Conservation (phyloP, 768 basidiomycete genomes). For the Leccinum uliginosum region DNA sequence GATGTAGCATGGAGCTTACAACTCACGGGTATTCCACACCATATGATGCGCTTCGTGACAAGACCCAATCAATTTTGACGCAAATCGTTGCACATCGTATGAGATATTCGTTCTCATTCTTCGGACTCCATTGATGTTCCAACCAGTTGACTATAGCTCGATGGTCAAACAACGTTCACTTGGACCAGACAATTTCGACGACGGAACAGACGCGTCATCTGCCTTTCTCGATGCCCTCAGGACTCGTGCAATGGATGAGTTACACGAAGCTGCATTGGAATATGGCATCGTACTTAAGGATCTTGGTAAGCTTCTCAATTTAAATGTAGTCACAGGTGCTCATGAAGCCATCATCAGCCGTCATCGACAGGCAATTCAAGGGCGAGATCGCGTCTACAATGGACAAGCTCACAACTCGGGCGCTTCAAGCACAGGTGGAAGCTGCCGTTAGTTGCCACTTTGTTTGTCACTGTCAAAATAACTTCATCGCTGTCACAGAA, state of each 20-base stretch:
- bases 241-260: constrained; percentile 82
- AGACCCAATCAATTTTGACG: constrained; percentile 82
- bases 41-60: constrained; percentile 73
- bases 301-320: constrained; percentile 43
- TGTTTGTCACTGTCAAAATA: not conserved
- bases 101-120: constrained; percentile 16
- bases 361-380: constrained; percentile 86
- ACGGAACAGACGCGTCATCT: constrained; percentile 62
- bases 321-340: not conserved
- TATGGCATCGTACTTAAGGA: constrained; percentile 84
- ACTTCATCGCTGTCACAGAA: constrained; percentile 41
- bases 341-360: constrained; percentile 43
- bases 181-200: constrained; percentile 71
- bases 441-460: constrained; percentile 53
- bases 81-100: constrained; percentile 79
- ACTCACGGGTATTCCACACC: constrained; percentile 83
- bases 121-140: not conserved
- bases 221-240: constrained; percentile 80
- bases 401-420: constrained; percentile 82
- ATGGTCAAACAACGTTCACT: constrained; percentile 79
- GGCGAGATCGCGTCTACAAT: constrained; percentile 82
- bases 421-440: constrained; percentile 83
- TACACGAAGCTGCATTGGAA: constrained; percentile 75
- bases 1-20: constrained; percentile 50
- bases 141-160: constrained; percentile 47